Evolutionary conservation across 176 grass and related monocot species (phyloP).

Genomic region (Eragrostis nindensis): DNA sequence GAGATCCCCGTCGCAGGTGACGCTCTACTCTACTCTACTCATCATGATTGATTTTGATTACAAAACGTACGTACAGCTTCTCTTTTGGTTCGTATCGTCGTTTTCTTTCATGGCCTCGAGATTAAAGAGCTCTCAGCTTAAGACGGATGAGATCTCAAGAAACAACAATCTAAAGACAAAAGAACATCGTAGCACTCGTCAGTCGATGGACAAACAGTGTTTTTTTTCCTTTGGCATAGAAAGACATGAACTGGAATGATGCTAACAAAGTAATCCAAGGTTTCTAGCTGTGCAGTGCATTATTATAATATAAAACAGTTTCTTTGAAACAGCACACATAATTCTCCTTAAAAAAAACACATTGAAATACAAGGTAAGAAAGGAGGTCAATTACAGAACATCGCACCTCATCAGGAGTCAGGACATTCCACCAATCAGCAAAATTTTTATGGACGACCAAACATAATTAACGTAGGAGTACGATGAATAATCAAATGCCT

Average conservation of each 20-base stretch:
- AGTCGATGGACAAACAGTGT: not conserved
- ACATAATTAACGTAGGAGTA: not conserved
- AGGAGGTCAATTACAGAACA: too few relatives aligned
- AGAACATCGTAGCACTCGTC: not conserved
- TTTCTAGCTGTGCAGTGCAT: too few relatives aligned
- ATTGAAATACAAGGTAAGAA: not conserved
- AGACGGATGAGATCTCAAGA: too few relatives aligned
- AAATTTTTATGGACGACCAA: not conserved
- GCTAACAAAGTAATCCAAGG: not conserved
- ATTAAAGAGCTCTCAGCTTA: not conserved
- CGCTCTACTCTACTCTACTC: too few relatives aligned
- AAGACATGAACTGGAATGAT: not conserved
- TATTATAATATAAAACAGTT: not conserved
- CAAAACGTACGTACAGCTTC: not conserved
- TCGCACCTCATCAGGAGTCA: too few relatives aligned
- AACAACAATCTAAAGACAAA: not conserved
- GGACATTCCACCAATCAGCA: not conserved
- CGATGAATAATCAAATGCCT: not conserved
- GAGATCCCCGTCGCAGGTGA: conserved; percentile 94
- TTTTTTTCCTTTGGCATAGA: too few relatives aligned
- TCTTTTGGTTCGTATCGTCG: not conserved
- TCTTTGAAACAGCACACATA: not conserved
- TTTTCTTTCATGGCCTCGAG: not conserved
- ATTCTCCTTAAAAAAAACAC: not conserved
- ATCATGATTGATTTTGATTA: too few relatives aligned